A percentile compares a stretch with the other conserved stretches of the same genome.
phyloP scores from a whole-genome alignment of 176 grass and related monocot species.

The Carex pumila region DNA sequence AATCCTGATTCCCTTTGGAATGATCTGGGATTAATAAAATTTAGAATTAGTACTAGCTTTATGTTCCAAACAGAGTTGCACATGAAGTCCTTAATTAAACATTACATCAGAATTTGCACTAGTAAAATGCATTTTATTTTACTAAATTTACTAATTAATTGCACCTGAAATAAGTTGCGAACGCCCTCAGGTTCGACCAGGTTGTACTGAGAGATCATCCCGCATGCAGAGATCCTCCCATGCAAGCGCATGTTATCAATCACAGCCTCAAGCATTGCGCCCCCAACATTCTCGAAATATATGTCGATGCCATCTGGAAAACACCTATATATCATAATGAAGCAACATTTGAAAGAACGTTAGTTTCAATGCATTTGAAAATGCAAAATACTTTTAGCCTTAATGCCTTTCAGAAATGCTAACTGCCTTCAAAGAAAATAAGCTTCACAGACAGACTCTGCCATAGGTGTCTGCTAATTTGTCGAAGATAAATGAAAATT shows the following conservation, averaged over 20 bases:
- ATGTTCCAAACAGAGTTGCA: too few relatives aligned
- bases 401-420: background rate
- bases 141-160: background rate
- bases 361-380: background rate
- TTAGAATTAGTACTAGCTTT: background rate
- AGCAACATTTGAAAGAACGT: background rate
- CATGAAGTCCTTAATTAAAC: background rate
- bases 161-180: conserved; percentile 31
- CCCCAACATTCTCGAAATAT: conserved; percentile 89
- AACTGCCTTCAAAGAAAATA: background rate
- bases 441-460: background rate
- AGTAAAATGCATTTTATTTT: background rate
- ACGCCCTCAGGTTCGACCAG: conserved; percentile 34
- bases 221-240: conserved; percentile 55
- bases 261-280: conserved; percentile 59
- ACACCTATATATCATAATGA: conserved; percentile 2
- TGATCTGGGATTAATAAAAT: background rate
- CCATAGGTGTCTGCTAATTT: background rate
- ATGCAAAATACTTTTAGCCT: background rate
- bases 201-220: conserved; percentile 77
- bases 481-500: background rate
- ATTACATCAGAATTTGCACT: background rate
- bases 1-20: conserved; percentile 34
- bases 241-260: conserved; percentile 49
- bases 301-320: conserved; percentile 83